Evolutionary conservation across 306 rosid species (phyloP).

Genomic region (Geum urbanum): DNA sequence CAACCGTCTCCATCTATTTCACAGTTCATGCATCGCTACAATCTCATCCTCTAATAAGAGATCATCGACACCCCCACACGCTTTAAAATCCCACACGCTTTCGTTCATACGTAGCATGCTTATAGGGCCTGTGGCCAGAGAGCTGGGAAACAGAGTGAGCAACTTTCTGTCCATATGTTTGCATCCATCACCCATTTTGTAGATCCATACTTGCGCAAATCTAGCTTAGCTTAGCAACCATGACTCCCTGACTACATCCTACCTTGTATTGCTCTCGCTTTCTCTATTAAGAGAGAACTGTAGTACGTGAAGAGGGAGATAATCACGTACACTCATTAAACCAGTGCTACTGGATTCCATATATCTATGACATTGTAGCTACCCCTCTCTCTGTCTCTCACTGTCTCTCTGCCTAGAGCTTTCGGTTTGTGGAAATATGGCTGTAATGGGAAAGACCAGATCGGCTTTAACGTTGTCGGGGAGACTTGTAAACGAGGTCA

Average conservation of each 20-base stretch:
- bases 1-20: not conserved
- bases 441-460: constrained; percentile 37
- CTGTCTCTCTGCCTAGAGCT: not conserved
- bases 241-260: not conserved
- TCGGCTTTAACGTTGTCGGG: constrained; percentile 32
- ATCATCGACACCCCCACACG: constrained; percentile 11
- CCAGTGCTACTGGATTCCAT: not conserved
- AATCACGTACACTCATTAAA: not conserved
- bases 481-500: constrained; percentile 48
- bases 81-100: constrained; percentile 15
- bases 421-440: constrained; percentile 1
- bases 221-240: not conserved
- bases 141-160: not conserved
- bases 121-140: not conserved
- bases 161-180: not conserved
- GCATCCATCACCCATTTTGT: not conserved
- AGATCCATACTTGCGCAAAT: not conserved
- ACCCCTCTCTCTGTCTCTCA: not conserved
- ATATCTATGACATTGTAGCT: constrained; percentile 3
- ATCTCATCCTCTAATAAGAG: not conserved
- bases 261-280: not conserved
- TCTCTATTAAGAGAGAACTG: not conserved
- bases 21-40: constrained; percentile 13
- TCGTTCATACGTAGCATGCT: constrained; percentile 4
- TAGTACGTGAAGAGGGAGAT: not conserved